Evolutionary conservation across 441 rosid genomes (phyloP).

Genomic region (Croton laevigatus): DNA sequence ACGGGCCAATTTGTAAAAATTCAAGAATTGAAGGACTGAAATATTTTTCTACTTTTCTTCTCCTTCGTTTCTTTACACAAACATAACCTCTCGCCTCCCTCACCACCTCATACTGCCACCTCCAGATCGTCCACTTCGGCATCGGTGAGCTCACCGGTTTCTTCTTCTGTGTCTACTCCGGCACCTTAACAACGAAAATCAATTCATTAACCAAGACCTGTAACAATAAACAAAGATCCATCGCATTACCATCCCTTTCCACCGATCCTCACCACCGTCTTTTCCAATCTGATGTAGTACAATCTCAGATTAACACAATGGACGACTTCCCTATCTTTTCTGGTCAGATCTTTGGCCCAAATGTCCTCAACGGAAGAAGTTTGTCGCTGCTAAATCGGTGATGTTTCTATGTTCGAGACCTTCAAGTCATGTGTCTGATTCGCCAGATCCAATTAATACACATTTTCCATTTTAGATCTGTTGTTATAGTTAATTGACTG

Average conservation of each 20-base stretch:
- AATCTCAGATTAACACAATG: conserved; percentile 3
- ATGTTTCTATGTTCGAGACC: conserved; percentile 24
- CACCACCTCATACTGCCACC: too few species aligned
- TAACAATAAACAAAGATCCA: too few species aligned
- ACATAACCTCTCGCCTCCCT: too few species aligned
- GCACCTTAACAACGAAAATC: too few species aligned
- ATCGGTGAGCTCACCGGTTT: too few species aligned
- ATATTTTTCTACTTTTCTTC: too few species aligned
- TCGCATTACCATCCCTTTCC: conserved; percentile 4
- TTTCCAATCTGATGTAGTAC: conserved; percentile 11
- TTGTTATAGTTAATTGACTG: background rate
- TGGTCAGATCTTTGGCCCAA: conserved; percentile 27
- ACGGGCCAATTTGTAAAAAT: too few species aligned
- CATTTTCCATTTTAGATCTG: conserved; percentile 8
- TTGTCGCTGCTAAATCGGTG: conserved; percentile 33
- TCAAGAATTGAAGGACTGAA: too few species aligned
- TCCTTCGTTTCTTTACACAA: too few species aligned
- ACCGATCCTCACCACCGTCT: background rate
- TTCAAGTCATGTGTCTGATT: conserved; percentile 21
- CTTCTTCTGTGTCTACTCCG: too few species aligned
- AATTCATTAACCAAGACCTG: too few species aligned
- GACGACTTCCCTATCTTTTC: conserved; percentile 31
- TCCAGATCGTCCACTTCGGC: too few species aligned
- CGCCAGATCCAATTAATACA: conserved; percentile 26
- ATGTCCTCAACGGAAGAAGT: conserved; percentile 46